A percentile compares a stretch with the other conserved stretches of the same genome.
Evolutionary conservation across 2,329 filamentous ascomycete genomes (phyloP).

Genomic region (Fusarium neocosmosporiellum): DNA sequence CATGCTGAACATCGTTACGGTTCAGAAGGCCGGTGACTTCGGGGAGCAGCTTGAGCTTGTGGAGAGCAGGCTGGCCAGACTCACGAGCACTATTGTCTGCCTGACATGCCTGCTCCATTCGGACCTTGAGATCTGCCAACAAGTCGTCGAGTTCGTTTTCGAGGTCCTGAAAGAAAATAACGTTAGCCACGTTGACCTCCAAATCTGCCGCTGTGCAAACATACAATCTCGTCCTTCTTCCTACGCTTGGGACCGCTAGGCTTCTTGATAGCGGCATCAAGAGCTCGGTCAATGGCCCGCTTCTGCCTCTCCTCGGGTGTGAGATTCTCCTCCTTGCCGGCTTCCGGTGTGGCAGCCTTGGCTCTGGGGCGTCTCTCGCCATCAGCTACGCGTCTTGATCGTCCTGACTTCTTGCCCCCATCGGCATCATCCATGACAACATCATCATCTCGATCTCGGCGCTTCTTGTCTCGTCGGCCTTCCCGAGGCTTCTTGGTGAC

Average conservation of each 20-base stretch:
- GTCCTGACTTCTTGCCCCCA: conserved; percentile 57
- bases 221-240: conserved; percentile 89
- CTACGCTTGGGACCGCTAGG: conserved; percentile 72
- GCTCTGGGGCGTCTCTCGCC: conserved; percentile 60
- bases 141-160: conserved; percentile 91
- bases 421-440: conserved; percentile 61
- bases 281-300: conserved; percentile 84
- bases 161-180: conserved; percentile 71
- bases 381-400: conserved; percentile 57
- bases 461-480: conserved; percentile 76
- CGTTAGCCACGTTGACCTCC: conserved; percentile 32
- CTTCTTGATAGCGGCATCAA: conserved; percentile 90
- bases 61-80: conserved; percentile 81
- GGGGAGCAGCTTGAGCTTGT: conserved; percentile 94
- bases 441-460: conserved; percentile 61
- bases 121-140: conserved; percentile 85
- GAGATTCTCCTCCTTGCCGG: conserved; percentile 80
- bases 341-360: conserved; percentile 61
- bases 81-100: conserved; percentile 86
- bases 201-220: conserved; percentile 45
- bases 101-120: conserved; percentile 91
- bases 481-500: conserved; percentile 79
- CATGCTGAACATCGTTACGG: conserved; percentile 85
- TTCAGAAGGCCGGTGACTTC: conserved; percentile 91
- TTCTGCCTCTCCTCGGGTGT: conserved; percentile 87